Evolutionary conservation across 768 basidiomycete species (phyloP), one percentile per base, ranked within the genome.

Genomic region (Galerina sulciceps): DNA sequence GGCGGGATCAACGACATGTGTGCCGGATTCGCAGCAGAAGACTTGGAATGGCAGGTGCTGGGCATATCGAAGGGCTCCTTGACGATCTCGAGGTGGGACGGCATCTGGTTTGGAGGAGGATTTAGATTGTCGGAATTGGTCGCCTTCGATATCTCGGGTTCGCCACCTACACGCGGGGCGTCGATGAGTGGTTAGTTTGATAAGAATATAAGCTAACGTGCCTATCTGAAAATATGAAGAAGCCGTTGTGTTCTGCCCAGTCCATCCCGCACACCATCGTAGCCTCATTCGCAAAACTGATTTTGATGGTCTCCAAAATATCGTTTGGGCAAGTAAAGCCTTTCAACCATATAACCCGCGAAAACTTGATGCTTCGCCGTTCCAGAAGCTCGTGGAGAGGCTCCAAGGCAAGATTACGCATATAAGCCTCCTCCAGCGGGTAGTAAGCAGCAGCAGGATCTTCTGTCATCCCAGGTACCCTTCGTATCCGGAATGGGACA

Each of bases 211-310:
- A 3, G 43, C 57, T 34, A 0, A 72, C 88, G 48, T 63, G 93
- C 95, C 96, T 82, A 74, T 98, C 96, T 15, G 96, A 98, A 76
- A 97, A 99, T 64, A 98, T 95, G 80, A 98, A 99, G 75, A 94
- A 91, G 0, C 95, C 95, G 62, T 94, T 93, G 67, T 95, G 91
- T 73, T 99, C 96, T 10, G 95, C 96, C 97, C 97, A 99, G 69
- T 99, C 97, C 96, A 99, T 99, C n/a, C 96, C 96, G 69, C 97
- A 99, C 1, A 98, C 94, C 93, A 99, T 94, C 0, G 95, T 93
- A 2, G 97, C 97, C 64, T 95, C 86, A 69, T 99, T 99, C 34
- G 84, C 83, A 64, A 90, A 82, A 70, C 91, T 93, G 60, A 98
- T 90, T 62, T 95, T 88, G 70, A 99, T 87, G 20, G 92, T 96